Base-by-base conservation (phyloP, 352 stramenopile genomes). In the Globisporangium cylindrosporum region DNA sequence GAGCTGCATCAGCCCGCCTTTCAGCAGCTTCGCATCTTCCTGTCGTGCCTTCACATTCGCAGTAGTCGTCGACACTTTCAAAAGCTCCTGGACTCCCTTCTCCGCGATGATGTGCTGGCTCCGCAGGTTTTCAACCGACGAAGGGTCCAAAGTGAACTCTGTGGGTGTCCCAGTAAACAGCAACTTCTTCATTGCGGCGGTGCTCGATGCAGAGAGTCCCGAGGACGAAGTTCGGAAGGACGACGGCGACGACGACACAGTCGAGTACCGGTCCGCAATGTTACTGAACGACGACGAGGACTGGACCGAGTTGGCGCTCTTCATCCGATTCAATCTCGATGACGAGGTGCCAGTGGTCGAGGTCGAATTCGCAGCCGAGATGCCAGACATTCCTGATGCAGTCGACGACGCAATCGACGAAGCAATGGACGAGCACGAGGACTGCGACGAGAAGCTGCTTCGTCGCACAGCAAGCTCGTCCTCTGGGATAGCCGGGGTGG, bases 81-180 rank as follows among this genome's bases (percentile, higher is more conserved):
- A 72, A n/a, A 93, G 62, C 49, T 91, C 77, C 46, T 85, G 75
- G 3, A 91, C 82, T 0, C 78, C 85, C 62, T 84, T 78, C 41
- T 89, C 85, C 0, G 85, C 78, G 48, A 89, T 65, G 6, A 79
- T 74, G 60, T 93, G 86, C 27, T 90, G 82, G n/a, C 84, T 75
- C 68, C 87, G 90, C 34, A 92, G 69, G n/a, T 82, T 79, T 59
- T 82, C 72, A 7, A 92, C 68, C 4, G 71, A 75, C 36, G 75
- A 67, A 27, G 80, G 65, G 46, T 76, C 79, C 41, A 86, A 46
- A 29, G 70, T 76, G 62, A 88, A 86, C n/a, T 88, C 75, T 36
- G 76, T 71, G n/a, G 72, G 72, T 14, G 75, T 69, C 36, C 77
- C 73, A 1, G 66, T 78, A 5, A 68, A 64, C 7, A 77, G 74